Evolutionary conservation across 1,284 basidiomycete genomes (phyloP), one percentile per base, ranked within the genome.

Genomic region (Sanguinoderma infundibulare): DNA sequence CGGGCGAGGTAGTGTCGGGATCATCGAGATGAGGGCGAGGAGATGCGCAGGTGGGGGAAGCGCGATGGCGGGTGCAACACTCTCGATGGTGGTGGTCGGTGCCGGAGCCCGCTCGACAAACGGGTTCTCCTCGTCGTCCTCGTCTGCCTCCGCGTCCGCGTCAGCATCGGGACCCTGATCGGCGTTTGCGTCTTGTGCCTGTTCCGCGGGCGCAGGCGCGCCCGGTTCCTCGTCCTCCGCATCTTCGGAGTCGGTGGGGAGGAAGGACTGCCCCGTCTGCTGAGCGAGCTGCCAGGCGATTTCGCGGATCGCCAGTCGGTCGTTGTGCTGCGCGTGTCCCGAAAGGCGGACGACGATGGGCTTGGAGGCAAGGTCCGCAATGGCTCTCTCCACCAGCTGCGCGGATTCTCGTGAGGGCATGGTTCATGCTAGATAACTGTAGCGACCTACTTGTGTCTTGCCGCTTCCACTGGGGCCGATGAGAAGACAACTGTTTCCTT

Each of bases 221-320:
- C 60, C 57, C 8, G 36, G 38, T 17, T 53, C 39, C 4, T 75
- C 78, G 2, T 74, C 74, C 14, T 83, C 82, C 5, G 74, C 71
- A 36, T 80, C 79, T 44, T 47, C 65, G 2, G 51, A 12, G 42
- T 63, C 62, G 5, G 75, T 77, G 4, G 81, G 69, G 2, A 85
- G 70, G 59, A 86, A 81, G 1, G 82, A 79, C 26, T 77, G 76
- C 5, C 87, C 91, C 0, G 87, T 90, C 74, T 92, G 91, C 63
- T 84, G 79, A 8, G 83, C 78, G 4, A 95, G 75, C 70, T 98
- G 96, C 56, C 89, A 81, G 0, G 94, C 94, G 68, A 98, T 92
- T 75, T 97, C 94, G n/a, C 90, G 87, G 73, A 98, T 87, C n/a
- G 96, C 96, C 3, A 94, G 79, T 30, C 91, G 84, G 72, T 98